Evolutionary conservation across 306 rosid genomes (phyloP), one percentile per base, ranked within the genome.

Genomic region (Begonia peltatifolia): DNA sequence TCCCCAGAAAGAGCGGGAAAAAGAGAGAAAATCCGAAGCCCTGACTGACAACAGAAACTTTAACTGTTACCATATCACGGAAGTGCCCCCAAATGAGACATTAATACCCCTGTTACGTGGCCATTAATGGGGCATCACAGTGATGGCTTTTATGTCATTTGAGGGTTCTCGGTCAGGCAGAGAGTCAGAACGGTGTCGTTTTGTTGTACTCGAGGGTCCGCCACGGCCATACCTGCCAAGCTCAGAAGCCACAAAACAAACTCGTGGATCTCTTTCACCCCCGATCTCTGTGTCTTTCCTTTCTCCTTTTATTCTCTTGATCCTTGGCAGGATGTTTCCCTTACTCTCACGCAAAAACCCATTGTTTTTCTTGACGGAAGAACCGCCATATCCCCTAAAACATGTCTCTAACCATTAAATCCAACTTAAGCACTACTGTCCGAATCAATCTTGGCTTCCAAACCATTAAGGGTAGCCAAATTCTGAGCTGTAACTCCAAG

Each of bases 351-450:
- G 57, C 30, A 13, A 1, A 13, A 1, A 30, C 46, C 20, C 48
- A 12, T 60, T 30, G 20, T 66, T 42, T 14, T 74, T 74, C 84
- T 74, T 49, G 16, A 68, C 61, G 54, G 35, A 36, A 79, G 71
- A 35, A 50, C 69, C 55, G 62, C 66, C 50, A 44, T 30, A 11
- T 38, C 41, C 30, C 20, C 56, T 20, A 13, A 10, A 58, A 16
- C 47, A 84, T 92, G 94, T 79, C 84, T 77, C 72, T 83, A 2
- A 63, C 77, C 53, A 60, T 76, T 65, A 92, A 77, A 63, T 49
- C 75, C 9, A 81, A 76, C 68, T 47, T 70, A 53, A n/a, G 67
- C 71, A 54, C 73, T 54, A 14, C 71, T 60, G 59, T 71, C 36
- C 54, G 61, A n/a, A 56, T 55, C 20, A 55, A 35, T 59, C 68